Evolutionary conservation across 257 asterid genomes (phyloP).

Genomic region (Penstemon davidsonii): DNA sequence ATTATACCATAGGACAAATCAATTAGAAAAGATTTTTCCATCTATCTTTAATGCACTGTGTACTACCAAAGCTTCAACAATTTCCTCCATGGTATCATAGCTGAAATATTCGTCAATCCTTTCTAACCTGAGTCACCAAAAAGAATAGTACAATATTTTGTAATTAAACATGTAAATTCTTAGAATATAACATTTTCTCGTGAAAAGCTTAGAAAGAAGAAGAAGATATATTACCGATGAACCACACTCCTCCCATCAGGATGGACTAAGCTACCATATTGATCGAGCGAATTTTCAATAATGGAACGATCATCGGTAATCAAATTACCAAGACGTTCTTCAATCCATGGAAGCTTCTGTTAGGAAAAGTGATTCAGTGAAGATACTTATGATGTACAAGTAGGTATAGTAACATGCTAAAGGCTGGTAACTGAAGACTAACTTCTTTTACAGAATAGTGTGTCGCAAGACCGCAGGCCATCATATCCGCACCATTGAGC

Average conservation of each 20-base stretch:
- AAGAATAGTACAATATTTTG: slow-evolving; percentile 6
- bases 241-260: slow-evolving; percentile 70
- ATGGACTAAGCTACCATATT: slow-evolving; percentile 87
- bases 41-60: too few relatives aligned
- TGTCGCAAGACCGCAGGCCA: slow-evolving; percentile 95
- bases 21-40: neutral
- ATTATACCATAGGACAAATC: neutral
- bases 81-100: slow-evolving; percentile 85
- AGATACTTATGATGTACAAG: slow-evolving; percentile 1
- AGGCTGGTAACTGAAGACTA: slow-evolving; percentile 30
- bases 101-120: slow-evolving; percentile 69
- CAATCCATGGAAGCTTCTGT: slow-evolving; percentile 94
- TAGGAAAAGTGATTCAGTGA: slow-evolving; percentile 18
- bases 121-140: slow-evolving; percentile 58
- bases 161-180: neutral
- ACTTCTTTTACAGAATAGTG: slow-evolving; percentile 81
- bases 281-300: slow-evolving; percentile 84
- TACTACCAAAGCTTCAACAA: slow-evolving; percentile 73
- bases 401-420: slow-evolving; percentile 7
- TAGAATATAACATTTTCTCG: too few relatives aligned
- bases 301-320: slow-evolving; percentile 78
- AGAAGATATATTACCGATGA: slow-evolving; percentile 52
- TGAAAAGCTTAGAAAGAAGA: slow-evolving; percentile 2
- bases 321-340: slow-evolving; percentile 87
- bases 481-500: slow-evolving; percentile 84